Conservation (phyloP, 2,329 filamentous ascomycete species). For the Exserohilum rostratum region DNA sequence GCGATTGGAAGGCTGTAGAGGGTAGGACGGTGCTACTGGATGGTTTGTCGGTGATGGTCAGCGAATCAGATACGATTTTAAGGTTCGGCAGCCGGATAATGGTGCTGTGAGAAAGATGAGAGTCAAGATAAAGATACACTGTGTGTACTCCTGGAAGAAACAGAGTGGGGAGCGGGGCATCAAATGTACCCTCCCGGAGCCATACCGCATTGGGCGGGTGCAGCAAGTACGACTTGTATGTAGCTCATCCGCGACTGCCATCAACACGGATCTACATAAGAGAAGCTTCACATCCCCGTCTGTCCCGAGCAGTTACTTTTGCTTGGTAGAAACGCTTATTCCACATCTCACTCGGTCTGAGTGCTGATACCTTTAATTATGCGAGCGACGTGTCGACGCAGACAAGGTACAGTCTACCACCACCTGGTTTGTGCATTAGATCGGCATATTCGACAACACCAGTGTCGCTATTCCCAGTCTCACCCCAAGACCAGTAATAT, state of each 20-base stretch:
- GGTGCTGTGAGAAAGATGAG: slow-evolving; percentile 16
- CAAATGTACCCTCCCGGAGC: neutral
- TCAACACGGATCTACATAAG: neutral
- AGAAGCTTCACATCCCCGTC: neutral
- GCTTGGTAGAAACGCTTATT: too few relatives aligned
- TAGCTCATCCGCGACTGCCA: neutral
- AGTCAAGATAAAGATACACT: slow-evolving; percentile 27
- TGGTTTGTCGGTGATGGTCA: slow-evolving; percentile 31
- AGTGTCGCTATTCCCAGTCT: too few relatives aligned
- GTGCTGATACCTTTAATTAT: too few relatives aligned
- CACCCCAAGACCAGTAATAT: too few relatives aligned
- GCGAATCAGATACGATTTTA: slow-evolving; percentile 33
- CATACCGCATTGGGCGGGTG: neutral
- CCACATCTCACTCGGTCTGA: too few relatives aligned
- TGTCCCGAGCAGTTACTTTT: too few relatives aligned
- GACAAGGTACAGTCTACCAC: too few relatives aligned
- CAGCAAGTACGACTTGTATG: neutral
- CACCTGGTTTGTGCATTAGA: too few relatives aligned
- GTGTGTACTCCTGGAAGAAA: too few relatives aligned
- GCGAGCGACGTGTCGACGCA: too few relatives aligned
- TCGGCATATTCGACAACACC: too few relatives aligned
- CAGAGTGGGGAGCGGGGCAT: neutral
- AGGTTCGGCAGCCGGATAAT: slow-evolving; percentile 14
- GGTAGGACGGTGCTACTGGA: slow-evolving; percentile 33
- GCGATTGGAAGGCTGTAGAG: slow-evolving; percentile 32